Base-by-base conservation (phyloP, 2,329 filamentous ascomycete species). In the Aureobasidium sp. region DNA sequence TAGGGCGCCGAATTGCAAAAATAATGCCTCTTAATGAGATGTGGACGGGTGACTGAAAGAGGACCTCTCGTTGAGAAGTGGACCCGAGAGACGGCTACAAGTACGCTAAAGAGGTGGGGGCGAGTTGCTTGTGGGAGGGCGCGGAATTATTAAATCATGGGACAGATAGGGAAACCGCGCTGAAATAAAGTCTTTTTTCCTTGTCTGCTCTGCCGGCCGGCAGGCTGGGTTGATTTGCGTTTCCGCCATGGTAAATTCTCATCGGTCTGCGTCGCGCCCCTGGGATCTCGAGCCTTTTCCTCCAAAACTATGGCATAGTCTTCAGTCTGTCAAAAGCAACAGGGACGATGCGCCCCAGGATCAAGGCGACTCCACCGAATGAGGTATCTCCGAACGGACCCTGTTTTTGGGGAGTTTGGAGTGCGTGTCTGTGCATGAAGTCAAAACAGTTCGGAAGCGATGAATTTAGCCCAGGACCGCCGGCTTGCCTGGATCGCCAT, bases 81-180 rank as follows among this genome's bases (percentile, higher is more conserved):
- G 55, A 47, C 20, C 59, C 29, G 37, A 46, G 17, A 24, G 32
- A 43, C 46, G 61, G 39, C 47, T 46, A 15, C 34, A 37, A 37
- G 34, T 37, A 37, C 46, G 46, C 46, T 48, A 48, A 48, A 6
- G 43, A 24, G 51, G 29, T 29, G 46, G 34, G 37, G 32, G 43
- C 44, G 37, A 37, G 50, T 37, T 48, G 53, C 20, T 48, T 48
- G 48, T 47, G 37, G 46, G 61, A 20, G 50, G 34, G 34, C 13
- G 32, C 51, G 46, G 61, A 37, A 20, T 20, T 20, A 20, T n/a
- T 48, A 52, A 59, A 53, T 37, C 20, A 63, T 48, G 46, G 46
- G 46, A 63, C 55, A 59, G 43, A 41, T 26, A 26, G 36, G n/a
- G 29, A 52, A 52, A 52, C 26, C 20, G 29, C 47, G 29, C 34